phyloP scores from a whole-genome alignment of 768 basidiomycete genomes.

The Fibroporia radiculosa region DNA sequence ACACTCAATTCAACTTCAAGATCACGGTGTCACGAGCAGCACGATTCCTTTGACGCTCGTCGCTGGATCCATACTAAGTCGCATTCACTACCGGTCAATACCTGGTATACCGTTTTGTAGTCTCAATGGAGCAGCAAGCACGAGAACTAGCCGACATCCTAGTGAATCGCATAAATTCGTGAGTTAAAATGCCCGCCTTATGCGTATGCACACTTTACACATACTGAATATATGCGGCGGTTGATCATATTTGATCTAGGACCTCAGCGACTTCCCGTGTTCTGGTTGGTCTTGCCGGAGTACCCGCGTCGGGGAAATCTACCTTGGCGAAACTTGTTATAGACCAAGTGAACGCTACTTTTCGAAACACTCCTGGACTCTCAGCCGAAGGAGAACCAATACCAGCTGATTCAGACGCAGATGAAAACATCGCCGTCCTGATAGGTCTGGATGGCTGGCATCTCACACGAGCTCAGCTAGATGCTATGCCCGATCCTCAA shows the following conservation, averaged over 20 bases:
- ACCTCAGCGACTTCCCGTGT: slow-evolving; percentile 34
- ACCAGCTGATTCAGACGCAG: slow-evolving; percentile 4
- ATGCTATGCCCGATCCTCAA: slow-evolving; percentile 64
- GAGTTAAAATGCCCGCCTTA: slow-evolving; percentile 3
- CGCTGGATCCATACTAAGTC: too few species aligned
- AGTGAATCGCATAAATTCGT: slow-evolving; percentile 24
- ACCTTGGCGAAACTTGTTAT: slow-evolving; percentile 59
- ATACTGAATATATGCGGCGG: too few species aligned
- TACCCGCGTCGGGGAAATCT: slow-evolving; percentile 86
- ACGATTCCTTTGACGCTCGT: too few species aligned
- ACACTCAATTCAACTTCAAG: too few species aligned
- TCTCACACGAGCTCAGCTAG: slow-evolving; percentile 69
- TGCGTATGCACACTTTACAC: not conserved
- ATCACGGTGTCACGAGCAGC: too few species aligned
- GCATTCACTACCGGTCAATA: too few species aligned
- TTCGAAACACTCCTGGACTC: slow-evolving; percentile 13
- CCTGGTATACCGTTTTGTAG: too few species aligned
- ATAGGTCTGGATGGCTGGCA: slow-evolving; percentile 94
- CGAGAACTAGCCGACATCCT: slow-evolving; percentile 31
- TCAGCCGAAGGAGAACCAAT: slow-evolving; percentile 3
- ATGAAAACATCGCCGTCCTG: slow-evolving; percentile 40
- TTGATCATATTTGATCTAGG: slow-evolving; percentile 12
- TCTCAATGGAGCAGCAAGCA: slow-evolving; percentile 36
- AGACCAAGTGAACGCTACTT: slow-evolving; percentile 40
- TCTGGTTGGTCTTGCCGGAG: slow-evolving; percentile 66